phyloP scores from a whole-genome alignment of 1,284 basidiomycete genomes.

The Inonotus hispidus region DNA sequence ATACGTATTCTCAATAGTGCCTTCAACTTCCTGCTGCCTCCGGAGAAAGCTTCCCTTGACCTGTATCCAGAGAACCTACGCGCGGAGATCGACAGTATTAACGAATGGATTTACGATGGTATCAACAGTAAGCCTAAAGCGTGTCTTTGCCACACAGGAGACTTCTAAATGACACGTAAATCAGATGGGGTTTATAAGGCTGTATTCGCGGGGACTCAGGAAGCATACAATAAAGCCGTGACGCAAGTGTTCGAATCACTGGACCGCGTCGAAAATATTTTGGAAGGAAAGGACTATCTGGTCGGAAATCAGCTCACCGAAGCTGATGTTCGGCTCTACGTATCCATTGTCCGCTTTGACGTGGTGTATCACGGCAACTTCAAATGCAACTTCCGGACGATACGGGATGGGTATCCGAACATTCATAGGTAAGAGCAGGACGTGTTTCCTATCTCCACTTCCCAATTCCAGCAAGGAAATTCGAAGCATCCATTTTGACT shows the following conservation, averaged over 20 bases:
- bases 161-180: background rate
- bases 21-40: constrained; percentile 70
- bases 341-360: constrained; percentile 82
- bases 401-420: constrained; percentile 77
- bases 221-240: constrained; percentile 80
- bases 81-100: constrained; percentile 80
- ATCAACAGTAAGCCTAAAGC: constrained; percentile 65
- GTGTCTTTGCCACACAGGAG: background rate
- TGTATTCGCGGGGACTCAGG: constrained; percentile 82
- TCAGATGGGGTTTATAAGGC: constrained; percentile 83
- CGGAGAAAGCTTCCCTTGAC: constrained; percentile 62
- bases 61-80: constrained; percentile 73
- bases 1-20: constrained; percentile 87
- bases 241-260: constrained; percentile 68
- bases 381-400: too few relatives aligned
- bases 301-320: too few relatives aligned
- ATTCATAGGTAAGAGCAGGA: constrained; percentile 44
- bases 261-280: constrained; percentile 75
- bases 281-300: constrained; percentile 77
- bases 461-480: too few relatives aligned
- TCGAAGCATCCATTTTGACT: too few relatives aligned
- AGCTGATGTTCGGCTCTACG: constrained; percentile 86
- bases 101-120: too few relatives aligned
- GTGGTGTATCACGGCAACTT: constrained; percentile 90
- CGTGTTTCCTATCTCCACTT: too few relatives aligned